phyloP scores from a whole-genome alignment of 306 rosid genomes.

The Quercus berberidifolia region DNA sequence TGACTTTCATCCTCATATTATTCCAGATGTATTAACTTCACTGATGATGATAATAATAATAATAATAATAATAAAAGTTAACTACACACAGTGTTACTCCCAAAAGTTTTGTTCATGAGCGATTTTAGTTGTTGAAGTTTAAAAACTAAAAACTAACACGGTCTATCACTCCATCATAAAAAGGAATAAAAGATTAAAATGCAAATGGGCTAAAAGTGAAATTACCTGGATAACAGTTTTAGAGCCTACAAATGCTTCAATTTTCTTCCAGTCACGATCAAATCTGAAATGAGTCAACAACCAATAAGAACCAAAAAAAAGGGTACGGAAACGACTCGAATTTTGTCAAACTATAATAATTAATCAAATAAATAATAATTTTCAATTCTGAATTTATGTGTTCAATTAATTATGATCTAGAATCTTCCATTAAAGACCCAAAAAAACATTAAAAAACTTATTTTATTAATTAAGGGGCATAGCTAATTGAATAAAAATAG shows the following conservation, averaged over 20 bases:
- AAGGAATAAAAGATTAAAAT: too few relatives aligned
- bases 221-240: conserved; percentile 98
- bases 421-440: background rate
- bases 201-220: background rate
- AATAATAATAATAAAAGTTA: too few relatives aligned
- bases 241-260: conserved; percentile 93
- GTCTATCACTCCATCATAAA: too few relatives aligned
- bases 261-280: conserved; percentile 99
- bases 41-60: too few relatives aligned
- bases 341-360: background rate
- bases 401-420: background rate
- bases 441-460: background rate
- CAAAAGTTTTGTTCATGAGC: too few relatives aligned
- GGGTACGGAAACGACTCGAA: background rate
- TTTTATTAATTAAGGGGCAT: background rate
- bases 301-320: background rate
- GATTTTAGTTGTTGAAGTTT: too few relatives aligned
- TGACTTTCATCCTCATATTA: background rate
- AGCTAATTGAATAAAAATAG: background rate
- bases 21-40: background rate
- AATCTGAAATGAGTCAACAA: conserved; percentile 47
- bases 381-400: background rate
- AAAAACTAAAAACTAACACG: too few relatives aligned
- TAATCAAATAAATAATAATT: background rate
- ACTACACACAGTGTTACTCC: too few relatives aligned